These are phyloP conservation scores for Podospora appendiculata DNA, from an alignment of 495 filamentous ascomycete species.

Conservation along the genomic window DNA sequence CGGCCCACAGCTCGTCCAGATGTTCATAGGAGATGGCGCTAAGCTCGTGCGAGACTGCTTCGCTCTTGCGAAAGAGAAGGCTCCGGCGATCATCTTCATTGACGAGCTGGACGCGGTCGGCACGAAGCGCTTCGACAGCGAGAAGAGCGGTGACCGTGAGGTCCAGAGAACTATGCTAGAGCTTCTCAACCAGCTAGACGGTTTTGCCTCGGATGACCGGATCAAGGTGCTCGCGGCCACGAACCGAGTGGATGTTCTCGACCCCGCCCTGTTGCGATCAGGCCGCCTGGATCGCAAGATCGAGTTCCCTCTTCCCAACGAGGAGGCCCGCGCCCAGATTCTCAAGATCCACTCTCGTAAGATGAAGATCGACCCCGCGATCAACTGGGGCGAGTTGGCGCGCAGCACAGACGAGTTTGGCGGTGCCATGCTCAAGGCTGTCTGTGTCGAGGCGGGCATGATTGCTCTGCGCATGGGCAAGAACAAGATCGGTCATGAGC, in stretches of 20 bases:
- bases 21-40: constrained; percentile 99
- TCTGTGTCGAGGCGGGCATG: constrained; percentile 99
- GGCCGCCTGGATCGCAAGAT: constrained; percentile 98
- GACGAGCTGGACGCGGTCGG: constrained; percentile 96
- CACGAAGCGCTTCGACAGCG: constrained; percentile 97
- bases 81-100: constrained; percentile 98
- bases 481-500: constrained; percentile 93
- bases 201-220: constrained; percentile 96
- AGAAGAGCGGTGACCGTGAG: constrained; percentile 96
- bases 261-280: constrained; percentile 87
- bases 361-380: constrained; percentile 88
- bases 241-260: constrained; percentile 95
- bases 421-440: constrained; percentile 93
- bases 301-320: constrained; percentile 98
- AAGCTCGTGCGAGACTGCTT: constrained; percentile 98
- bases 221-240: constrained; percentile 98
- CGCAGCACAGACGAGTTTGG: constrained; percentile 99
- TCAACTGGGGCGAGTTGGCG: constrained; percentile 96
- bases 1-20: constrained; percentile 97
- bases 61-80: constrained; percentile 95
- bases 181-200: constrained; percentile 96
- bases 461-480: constrained; percentile 89
- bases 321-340: constrained; percentile 96
- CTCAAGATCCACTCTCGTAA: constrained; percentile 95
- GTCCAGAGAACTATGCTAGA: constrained; percentile 99